Evolutionary conservation across 78 protist species (phyloP).

Genomic region (Polysphondylium violaceum): DNA sequence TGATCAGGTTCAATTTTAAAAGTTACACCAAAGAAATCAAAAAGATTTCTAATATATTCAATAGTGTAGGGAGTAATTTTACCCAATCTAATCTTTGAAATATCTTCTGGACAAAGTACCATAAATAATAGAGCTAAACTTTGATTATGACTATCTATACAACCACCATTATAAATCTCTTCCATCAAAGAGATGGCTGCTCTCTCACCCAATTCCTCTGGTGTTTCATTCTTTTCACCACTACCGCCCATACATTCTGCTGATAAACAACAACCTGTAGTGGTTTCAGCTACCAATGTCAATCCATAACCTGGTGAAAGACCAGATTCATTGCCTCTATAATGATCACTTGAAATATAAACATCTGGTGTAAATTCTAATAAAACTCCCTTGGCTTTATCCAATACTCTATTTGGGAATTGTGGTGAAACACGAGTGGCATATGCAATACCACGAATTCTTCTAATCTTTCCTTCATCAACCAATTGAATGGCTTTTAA

Average conservation of each 20-base stretch:
- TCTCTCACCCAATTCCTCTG: constrained; percentile 91
- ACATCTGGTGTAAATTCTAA: constrained; percentile 93
- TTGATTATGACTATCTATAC: constrained; percentile 91
- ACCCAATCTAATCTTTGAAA: constrained; percentile 93
- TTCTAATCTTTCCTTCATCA: constrained; percentile 90
- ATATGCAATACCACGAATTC: constrained; percentile 95
- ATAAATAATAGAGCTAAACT: constrained; percentile 86
- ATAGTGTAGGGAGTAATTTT: constrained; percentile 78
- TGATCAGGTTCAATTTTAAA: constrained; percentile 77
- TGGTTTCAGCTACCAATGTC: constrained; percentile 93
- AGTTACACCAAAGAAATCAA: constrained; percentile 83
- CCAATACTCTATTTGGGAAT: constrained; percentile 87
- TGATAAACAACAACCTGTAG: constrained; percentile 83
- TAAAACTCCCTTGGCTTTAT: constrained; percentile 84
- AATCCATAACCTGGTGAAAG: constrained; percentile 93
- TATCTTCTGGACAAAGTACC: constrained; percentile 95
- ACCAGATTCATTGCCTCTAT: constrained; percentile 90
- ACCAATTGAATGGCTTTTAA: constrained; percentile 82
- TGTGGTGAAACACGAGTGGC: constrained; percentile 92
- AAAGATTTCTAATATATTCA: constrained; percentile 48
- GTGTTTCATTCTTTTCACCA: constrained; percentile 25
- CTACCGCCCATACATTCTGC: constrained; percentile 85
- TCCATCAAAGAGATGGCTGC: constrained; percentile 83
- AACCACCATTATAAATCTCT: constrained; percentile 91
- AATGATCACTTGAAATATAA: constrained; percentile 95